A percentile compares a stretch with the other conserved stretches of the same genome.
Evolutionary conservation across 2,329 filamentous ascomycete genomes (phyloP).

Genomic region (Clathrospora elynae): DNA sequence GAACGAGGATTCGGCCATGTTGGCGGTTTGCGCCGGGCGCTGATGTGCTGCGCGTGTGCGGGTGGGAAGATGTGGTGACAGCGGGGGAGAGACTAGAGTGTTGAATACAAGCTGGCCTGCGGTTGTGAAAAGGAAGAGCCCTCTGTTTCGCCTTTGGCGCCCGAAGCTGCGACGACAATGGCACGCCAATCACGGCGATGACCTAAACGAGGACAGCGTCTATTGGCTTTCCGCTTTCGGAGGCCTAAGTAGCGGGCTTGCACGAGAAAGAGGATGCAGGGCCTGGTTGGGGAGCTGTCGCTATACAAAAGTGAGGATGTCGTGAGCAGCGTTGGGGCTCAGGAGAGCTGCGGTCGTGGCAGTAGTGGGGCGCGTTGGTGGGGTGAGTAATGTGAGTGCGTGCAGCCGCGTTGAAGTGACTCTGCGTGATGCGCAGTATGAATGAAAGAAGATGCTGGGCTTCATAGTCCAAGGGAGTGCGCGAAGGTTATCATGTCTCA

Average conservation of each 20-base stretch:
- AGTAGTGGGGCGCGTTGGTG: constrained; percentile 36
- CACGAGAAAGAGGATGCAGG: constrained; percentile 20
- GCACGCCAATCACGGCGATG: constrained; percentile 46
- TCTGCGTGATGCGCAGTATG: constrained; percentile 18
- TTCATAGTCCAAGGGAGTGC: background rate
- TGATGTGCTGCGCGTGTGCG: constrained; percentile 9
- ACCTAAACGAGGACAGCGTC: constrained; percentile 45
- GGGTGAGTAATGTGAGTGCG: too few species aligned
- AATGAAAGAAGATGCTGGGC: background rate
- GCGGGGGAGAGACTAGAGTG: constrained; percentile 7
- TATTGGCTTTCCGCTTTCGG: constrained; percentile 47
- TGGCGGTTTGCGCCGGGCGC: constrained; percentile 28
- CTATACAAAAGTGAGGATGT: constrained; percentile 20
- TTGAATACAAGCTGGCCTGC: constrained; percentile 16
- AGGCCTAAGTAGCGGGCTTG: constrained; percentile 23
- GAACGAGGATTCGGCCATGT: constrained; percentile 64
- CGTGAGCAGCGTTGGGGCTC: constrained; percentile 24
- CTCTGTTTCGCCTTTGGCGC: constrained; percentile 45
- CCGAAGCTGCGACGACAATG: constrained; percentile 41
- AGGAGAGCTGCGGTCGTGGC: constrained; percentile 28
- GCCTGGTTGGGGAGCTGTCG: constrained; percentile 28
- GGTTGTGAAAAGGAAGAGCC: constrained; percentile 9
- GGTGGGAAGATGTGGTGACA: constrained; percentile 7
- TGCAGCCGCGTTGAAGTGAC: constrained; percentile 28
- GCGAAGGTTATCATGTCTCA: background rate